Conservation (phyloP, 495 filamentous ascomycete species). For the Talaromyces stipitatus region DNA sequence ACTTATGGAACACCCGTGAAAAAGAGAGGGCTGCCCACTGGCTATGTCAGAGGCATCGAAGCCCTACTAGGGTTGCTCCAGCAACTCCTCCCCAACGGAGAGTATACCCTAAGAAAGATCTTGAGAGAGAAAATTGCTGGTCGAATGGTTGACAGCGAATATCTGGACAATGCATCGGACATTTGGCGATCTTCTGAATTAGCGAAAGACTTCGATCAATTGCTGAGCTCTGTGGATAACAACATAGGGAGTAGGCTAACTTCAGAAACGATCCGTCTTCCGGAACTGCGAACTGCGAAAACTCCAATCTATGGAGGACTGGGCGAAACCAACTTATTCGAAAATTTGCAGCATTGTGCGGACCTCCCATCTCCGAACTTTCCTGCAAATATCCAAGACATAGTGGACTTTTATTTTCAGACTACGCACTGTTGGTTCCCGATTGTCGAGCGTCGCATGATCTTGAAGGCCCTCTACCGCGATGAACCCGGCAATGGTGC, state of each 20-base stretch:
- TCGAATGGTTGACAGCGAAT: constrained; percentile 24
- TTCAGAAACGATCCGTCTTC: constrained; percentile 5
- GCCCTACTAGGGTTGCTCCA: constrained; percentile 34
- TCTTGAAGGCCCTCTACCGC: constrained; percentile 27
- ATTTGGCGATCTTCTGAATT: constrained; percentile 18
- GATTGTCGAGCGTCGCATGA: constrained; percentile 52
- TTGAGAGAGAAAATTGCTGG: constrained; percentile 34
- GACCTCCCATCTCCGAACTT: constrained; percentile 2
- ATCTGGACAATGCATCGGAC: constrained; percentile 8
- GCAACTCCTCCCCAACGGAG: constrained; percentile 19
- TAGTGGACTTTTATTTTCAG: constrained; percentile 56
- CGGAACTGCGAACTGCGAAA: constrained; percentile 3
- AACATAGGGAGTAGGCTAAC: background rate
- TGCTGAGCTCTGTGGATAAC: constrained; percentile 10
- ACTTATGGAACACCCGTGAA: constrained; percentile 52
- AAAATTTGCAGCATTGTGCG: background rate
- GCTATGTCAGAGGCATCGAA: constrained; percentile 58
- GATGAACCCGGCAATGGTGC: constrained; percentile 9
- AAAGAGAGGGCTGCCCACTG: constrained; percentile 56
- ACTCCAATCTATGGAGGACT: background rate
- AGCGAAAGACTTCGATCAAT: constrained; percentile 12
- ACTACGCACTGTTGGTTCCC: constrained; percentile 61
- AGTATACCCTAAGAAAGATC: constrained; percentile 20
- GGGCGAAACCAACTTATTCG: background rate
- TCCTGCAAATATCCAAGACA: constrained; percentile 15